phyloP scores from a whole-genome alignment of 441 rosid species.

The Pelargonium myrrhifolium region DNA sequence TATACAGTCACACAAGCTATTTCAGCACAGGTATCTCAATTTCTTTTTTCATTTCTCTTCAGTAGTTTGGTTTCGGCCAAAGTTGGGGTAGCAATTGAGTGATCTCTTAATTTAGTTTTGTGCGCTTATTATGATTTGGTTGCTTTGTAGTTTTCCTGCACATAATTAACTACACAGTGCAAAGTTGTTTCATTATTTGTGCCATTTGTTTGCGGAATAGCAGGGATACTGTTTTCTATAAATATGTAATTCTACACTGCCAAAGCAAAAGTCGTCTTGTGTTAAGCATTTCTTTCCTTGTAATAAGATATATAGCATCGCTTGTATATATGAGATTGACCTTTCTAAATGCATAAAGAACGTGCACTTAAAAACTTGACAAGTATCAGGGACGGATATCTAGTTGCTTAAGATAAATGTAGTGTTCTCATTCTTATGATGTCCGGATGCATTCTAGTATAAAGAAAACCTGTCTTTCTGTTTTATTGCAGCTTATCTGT shows the following conservation, averaged over 20 bases:
- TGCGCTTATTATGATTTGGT: background rate
- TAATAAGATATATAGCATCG: background rate
- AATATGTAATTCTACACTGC: background rate
- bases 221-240: background rate
- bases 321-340: background rate
- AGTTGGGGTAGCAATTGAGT: background rate
- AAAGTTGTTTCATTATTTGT: background rate
- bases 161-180: background rate
- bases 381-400: background rate
- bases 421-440: background rate
- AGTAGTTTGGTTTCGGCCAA: background rate
- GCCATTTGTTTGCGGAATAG: background rate
- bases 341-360: background rate
- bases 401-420: background rate
- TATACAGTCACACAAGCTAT: conserved; percentile 70
- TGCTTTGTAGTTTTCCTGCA: background rate
- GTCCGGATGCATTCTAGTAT: background rate
- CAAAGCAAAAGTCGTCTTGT: background rate
- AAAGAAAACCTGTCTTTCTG: background rate
- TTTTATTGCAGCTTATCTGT: background rate
- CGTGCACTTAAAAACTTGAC: background rate
- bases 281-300: background rate
- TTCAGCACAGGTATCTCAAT: conserved; percentile 53
- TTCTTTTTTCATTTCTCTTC: background rate
- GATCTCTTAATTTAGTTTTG: background rate